Evolutionary conservation across 116 monocot species (phyloP).

Genomic region (Posidonia oceanica): DNA sequence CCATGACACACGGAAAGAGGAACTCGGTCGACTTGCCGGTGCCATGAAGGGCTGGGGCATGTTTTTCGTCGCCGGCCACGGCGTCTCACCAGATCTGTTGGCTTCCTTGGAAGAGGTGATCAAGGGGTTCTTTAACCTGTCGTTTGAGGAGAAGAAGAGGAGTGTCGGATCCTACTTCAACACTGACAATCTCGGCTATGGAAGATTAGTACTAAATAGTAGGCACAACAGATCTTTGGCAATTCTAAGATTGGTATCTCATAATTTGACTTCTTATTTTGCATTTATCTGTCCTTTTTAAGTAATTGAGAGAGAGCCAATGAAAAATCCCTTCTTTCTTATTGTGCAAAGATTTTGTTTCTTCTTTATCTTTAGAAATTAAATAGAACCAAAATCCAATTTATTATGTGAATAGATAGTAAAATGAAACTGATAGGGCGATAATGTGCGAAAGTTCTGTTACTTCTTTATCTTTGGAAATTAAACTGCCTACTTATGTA

Average conservation of each 20-base stretch:
- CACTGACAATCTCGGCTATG: neutral
- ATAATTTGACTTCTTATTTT: neutral
- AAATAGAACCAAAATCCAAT: too few species aligned
- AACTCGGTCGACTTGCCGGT: neutral
- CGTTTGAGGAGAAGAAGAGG: slow-evolving; percentile 1
- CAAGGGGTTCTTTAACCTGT: neutral
- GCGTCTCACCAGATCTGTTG: neutral
- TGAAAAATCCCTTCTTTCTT: too few species aligned
- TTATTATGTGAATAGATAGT: too few species aligned
- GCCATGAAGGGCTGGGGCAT: neutral
- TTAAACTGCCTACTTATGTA: too few species aligned
- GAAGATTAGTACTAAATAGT: neutral
- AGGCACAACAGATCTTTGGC: neutral
- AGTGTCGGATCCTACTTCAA: slow-evolving; percentile 1
- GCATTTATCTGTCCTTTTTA: neutral
- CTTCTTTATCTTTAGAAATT: neutral
- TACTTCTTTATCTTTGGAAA: too few species aligned
- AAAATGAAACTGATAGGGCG: too few species aligned
- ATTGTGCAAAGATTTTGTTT: neutral
- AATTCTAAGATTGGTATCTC: neutral
- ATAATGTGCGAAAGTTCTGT: too few species aligned
- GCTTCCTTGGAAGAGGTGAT: neutral
- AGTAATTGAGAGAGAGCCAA: neutral
- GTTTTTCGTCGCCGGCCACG: neutral
- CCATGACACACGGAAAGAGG: neutral